Evolutionary conservation across 208 protist species (phyloP).

Genomic region (Trypanosoma mega): DNA sequence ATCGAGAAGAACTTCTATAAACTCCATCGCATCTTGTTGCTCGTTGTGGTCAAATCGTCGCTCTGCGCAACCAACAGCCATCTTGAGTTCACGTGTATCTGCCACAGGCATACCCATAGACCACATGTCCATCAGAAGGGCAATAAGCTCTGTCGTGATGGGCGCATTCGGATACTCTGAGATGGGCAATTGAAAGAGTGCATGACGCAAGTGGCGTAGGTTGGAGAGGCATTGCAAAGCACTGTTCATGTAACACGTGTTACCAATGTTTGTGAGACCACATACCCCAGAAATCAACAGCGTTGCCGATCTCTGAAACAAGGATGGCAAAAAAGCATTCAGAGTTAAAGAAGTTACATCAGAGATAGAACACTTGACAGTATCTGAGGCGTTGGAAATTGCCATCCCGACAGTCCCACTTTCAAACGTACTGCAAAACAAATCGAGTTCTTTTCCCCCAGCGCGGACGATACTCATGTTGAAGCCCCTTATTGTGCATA

Average conservation of each 20-base stretch:
- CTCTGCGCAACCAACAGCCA: constrained; percentile 40
- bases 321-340: neutral
- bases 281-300: constrained; percentile 47
- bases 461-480: constrained; percentile 3
- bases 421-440: too few species aligned
- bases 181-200: constrained; percentile 57
- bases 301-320: too few species aligned
- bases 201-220: constrained; percentile 64
- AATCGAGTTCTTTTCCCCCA: neutral
- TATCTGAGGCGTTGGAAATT: too few species aligned
- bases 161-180: constrained; percentile 53
- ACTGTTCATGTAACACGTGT: constrained; percentile 94
- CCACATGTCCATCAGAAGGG: constrained; percentile 62
- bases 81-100: constrained; percentile 57
- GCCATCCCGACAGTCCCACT: too few species aligned
- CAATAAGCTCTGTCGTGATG: constrained; percentile 46
- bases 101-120: constrained; percentile 42
- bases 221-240: constrained; percentile 89
- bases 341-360: constrained; percentile 10
- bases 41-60: constrained; percentile 70
- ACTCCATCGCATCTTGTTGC: constrained; percentile 89
- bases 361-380: too few species aligned
- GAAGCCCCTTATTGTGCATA: constrained; percentile 7
- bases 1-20: constrained; percentile 90
- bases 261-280: constrained; percentile 87